Conservation (phyloP, 805 yeast species). For the Pichia membranifaciens region DNA sequence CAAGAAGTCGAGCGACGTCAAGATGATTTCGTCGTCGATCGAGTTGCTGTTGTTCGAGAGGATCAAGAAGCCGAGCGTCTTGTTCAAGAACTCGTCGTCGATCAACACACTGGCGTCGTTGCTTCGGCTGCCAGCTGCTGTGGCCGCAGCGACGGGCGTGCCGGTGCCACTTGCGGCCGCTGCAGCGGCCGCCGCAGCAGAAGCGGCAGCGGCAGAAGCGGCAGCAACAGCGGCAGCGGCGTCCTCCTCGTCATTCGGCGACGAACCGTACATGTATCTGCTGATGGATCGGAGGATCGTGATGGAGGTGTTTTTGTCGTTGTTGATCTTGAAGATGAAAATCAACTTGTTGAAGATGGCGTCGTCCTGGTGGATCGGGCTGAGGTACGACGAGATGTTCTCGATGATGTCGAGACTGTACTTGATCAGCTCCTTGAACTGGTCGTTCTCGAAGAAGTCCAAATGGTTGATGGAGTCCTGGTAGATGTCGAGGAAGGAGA, state of each 20-base stretch:
- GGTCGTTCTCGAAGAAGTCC: slow-evolving; percentile 20
- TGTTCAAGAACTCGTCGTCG: slow-evolving; percentile 42
- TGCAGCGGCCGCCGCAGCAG: too few relatives aligned
- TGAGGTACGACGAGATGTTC: slow-evolving; percentile 72
- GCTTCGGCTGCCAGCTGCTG: too few relatives aligned
- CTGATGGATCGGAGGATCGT: slow-evolving; percentile 72
- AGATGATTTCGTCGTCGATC: slow-evolving; percentile 62
- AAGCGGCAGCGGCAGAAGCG: slow-evolving; percentile 1
- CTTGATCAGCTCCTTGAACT: slow-evolving; percentile 52
- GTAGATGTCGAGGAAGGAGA: slow-evolving; percentile 38
- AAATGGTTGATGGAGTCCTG: slow-evolving; percentile 16
- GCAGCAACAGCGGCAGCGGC: background rate
- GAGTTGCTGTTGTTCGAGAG: slow-evolving; percentile 32
- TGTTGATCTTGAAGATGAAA: slow-evolving; percentile 41
- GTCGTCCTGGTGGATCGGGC: slow-evolving; percentile 69
- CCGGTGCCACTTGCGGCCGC: too few relatives aligned
- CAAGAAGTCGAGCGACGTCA: slow-evolving; percentile 73
- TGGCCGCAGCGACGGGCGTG: slow-evolving; percentile 2
- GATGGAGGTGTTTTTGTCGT: slow-evolving; percentile 66
- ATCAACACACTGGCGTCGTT: slow-evolving; percentile 45
- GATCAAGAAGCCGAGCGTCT: slow-evolving; percentile 52
- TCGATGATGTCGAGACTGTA: slow-evolving; percentile 79
- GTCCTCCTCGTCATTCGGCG: background rate
- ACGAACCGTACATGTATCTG: slow-evolving; percentile 63
- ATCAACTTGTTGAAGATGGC: slow-evolving; percentile 55